phyloP scores from a whole-genome alignment of 257 asterid genomes.

The Forsythia suspensa region DNA sequence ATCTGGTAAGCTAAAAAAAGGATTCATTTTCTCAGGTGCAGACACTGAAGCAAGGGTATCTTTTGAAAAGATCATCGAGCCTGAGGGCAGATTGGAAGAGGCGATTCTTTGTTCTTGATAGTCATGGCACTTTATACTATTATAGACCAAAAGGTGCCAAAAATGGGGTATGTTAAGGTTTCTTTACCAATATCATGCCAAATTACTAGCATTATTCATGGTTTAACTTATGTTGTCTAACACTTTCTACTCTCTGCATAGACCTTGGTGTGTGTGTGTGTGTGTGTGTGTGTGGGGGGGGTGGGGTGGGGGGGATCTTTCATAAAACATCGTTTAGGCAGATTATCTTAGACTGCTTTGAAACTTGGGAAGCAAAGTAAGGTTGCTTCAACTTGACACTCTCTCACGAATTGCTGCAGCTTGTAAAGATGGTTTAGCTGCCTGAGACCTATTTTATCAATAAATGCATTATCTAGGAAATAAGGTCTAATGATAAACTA shows the following conservation, averaged over 20 bases:
- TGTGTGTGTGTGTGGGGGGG: constrained; percentile 4
- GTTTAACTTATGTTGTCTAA: constrained; percentile 12
- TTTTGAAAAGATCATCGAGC: constrained; percentile 85
- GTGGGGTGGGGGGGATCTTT: neutral
- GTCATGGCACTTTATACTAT: constrained; percentile 84
- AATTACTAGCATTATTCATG: constrained; percentile 21
- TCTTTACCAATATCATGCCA: constrained; percentile 17
- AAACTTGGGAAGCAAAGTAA: neutral
- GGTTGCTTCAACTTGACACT: constrained; percentile 7
- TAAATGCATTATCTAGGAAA: neutral
- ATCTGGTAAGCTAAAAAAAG: constrained; percentile 7
- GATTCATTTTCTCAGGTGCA: constrained; percentile 55
- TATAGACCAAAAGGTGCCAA: constrained; percentile 77
- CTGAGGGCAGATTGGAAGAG: constrained; percentile 98
- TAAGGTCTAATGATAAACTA: neutral
- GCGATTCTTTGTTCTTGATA: constrained; percentile 91
- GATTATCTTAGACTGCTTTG: neutral
- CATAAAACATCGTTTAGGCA: neutral
- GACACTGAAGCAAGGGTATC: constrained; percentile 94
- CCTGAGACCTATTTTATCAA: constrained; percentile 8
- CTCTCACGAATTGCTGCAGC: constrained; percentile 4
- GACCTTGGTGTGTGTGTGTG: constrained; percentile 9
- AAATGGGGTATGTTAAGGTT: constrained; percentile 58
- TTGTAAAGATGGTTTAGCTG: neutral
- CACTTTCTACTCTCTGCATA: constrained; percentile 7